Base-by-base conservation (phyloP, 495 filamentous ascomycete genomes). In the Penicillium ochrochloron region DNA sequence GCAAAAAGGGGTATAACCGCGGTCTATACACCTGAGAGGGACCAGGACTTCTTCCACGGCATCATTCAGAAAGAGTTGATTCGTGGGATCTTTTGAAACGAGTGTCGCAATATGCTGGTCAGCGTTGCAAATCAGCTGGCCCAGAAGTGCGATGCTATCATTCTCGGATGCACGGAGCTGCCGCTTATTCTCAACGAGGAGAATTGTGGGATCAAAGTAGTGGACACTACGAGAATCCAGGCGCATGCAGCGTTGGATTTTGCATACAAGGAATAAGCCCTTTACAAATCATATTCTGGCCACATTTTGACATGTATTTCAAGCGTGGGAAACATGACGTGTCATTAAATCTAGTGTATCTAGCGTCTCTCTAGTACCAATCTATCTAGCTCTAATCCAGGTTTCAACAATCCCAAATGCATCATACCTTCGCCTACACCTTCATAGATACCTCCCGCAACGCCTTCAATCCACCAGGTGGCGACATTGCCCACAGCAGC, bases 381-480 rank as follows among this genome's bases (percentile, higher is more conserved):
- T 63, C 57, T 63, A 62, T 69, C 65, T 37, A 74, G 19, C 53
- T 78, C 76, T 6, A 68, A 65, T n/a, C 70, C 70, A 9, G 72
- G 66, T 35, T 59, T 65, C 42, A 73, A 63, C 27, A 78, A 61
- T 11, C 80, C 83, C 54, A 85, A 62, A 55, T 84, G 77, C 35
- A 71, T 66, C 73, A 91, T 78, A 5, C 87, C 88, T 65, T 89
- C 84, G 1, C 83, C 83, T 46, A 90, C 77, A 0, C 88, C 88
- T 55, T 91, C 88, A 67, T 87, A 84, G 37, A 91, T 76, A 15
- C 88, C 88, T 17, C 84, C 86, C 3, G 83, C 82, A 46, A 90
- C 75, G 15, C 83, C 82, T 65, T 86, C 84, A 23, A 88, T 65
- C 76, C 85, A 82, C 86, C 86, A 89, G 5, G 73, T 66, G 1